These are phyloP conservation scores for Talaromyces sp. DNA, from an alignment of 2,329 filamentous ascomycete genomes.

Conservation along the genomic window DNA sequence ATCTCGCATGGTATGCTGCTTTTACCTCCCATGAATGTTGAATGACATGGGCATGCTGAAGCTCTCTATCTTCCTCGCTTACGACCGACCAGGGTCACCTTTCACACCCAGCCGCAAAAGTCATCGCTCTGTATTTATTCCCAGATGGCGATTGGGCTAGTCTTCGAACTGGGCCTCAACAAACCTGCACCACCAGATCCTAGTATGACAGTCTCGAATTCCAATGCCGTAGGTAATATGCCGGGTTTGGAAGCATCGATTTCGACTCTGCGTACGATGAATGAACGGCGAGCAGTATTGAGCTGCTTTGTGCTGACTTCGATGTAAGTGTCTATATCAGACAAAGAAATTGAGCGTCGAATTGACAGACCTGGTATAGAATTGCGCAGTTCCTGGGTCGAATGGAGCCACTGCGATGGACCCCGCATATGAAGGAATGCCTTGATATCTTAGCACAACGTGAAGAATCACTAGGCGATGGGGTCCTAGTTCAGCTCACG, in stretches of 20 bases:
- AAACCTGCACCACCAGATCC: not conserved
- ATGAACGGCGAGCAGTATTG: not conserved
- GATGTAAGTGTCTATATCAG: not conserved
- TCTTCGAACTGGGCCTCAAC: not conserved
- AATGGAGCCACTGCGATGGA: not conserved
- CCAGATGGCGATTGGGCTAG: not conserved
- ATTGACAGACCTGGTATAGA: not conserved
- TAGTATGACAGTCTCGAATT: not conserved
- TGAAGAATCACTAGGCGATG: not conserved
- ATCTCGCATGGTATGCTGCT: not conserved
- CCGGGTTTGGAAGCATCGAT: not conserved
- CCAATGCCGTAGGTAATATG: not conserved
- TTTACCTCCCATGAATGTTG: not conserved
- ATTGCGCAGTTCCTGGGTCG: not conserved
- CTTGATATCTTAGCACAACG: not conserved
- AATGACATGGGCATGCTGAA: not conserved
- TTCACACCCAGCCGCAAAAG: not conserved
- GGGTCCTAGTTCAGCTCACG: not conserved
- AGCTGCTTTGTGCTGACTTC: not conserved
- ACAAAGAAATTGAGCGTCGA: not conserved
- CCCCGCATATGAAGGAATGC: constrained; percentile 1
- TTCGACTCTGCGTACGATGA: not conserved
- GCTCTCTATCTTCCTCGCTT: not conserved
- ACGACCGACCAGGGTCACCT: not conserved
- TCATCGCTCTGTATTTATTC: not conserved